A percentile compares a stretch with the other conserved stretches of the same genome.
Conservation (phyloP, 2,329 filamentous ascomycete species). For the Ophiostoma australiae region DNA sequence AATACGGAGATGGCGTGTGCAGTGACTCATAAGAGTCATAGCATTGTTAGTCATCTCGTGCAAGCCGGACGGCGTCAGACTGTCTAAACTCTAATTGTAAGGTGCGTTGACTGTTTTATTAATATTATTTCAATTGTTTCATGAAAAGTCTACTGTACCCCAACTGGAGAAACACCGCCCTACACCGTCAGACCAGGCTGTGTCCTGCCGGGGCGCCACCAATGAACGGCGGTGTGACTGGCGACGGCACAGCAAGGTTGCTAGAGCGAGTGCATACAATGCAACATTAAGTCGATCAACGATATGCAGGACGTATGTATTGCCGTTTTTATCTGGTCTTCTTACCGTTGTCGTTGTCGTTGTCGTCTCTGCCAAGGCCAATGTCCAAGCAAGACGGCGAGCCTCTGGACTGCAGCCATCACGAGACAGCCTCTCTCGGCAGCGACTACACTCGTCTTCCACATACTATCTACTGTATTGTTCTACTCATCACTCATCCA, state of each 20-base stretch:
- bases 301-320: background rate
- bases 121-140: background rate
- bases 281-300: too few species aligned
- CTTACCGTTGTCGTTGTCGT: too few species aligned
- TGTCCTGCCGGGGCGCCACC: background rate
- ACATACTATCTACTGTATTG: too few species aligned
- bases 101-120: background rate
- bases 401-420: too few species aligned
- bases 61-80: background rate
- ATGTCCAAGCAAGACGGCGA: too few species aligned
- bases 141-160: background rate
- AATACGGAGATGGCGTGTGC: background rate
- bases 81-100: background rate
- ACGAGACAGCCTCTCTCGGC: too few species aligned
- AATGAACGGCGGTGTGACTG: conserved; percentile 1
- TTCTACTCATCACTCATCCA: too few species aligned
- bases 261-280: background rate
- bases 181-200: background rate
- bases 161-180: too few species aligned
- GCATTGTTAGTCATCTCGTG: too few species aligned
- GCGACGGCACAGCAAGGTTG: background rate
- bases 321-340: background rate
- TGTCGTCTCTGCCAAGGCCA: too few species aligned
- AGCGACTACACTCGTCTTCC: too few species aligned
- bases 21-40: conserved; percentile 5